phyloP scores from a whole-genome alignment of 495 filamentous ascomycete genomes.

The Aspergillus incahuasiensis region DNA sequence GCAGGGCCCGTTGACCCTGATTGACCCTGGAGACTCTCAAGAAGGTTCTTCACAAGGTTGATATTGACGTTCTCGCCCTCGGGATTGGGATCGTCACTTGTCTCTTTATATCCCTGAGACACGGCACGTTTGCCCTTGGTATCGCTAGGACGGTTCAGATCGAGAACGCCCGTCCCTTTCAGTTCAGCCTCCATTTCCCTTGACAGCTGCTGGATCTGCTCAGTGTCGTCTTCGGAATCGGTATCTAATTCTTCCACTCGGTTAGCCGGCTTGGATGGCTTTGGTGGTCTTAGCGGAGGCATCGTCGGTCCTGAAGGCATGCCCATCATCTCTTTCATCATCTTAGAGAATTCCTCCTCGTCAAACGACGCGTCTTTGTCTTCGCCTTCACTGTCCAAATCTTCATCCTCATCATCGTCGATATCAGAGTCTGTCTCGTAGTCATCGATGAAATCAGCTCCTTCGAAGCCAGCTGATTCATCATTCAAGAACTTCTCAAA shows the following conservation, averaged over 20 bases:
- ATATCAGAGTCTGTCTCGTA: conserved; percentile 52
- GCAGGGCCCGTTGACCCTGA: conserved; percentile 78
- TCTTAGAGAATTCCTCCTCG: conserved; percentile 73
- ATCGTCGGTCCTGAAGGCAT: conserved; percentile 51
- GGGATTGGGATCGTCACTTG: conserved; percentile 24
- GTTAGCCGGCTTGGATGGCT: conserved; percentile 24
- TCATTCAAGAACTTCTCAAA: conserved; percentile 94
- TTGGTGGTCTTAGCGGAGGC: conserved; percentile 20
- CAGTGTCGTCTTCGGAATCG: conserved; percentile 55
- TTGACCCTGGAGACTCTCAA: conserved; percentile 90
- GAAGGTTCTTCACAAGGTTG: conserved; percentile 81
- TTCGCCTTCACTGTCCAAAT: conserved; percentile 53
- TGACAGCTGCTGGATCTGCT: conserved; percentile 68
- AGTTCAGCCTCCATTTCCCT: conserved; percentile 79
- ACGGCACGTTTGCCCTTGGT: conserved; percentile 20
- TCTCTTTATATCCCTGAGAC: conserved; percentile 11
- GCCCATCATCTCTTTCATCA: conserved; percentile 97
- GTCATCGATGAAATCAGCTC: conserved; percentile 67
- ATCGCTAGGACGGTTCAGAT: conserved; percentile 47
- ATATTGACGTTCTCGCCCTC: conserved; percentile 70
- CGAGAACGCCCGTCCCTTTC: conserved; percentile 66
- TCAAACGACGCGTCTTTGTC: conserved; percentile 77
- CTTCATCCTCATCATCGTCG: conserved; percentile 58
- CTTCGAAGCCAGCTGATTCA: conserved; percentile 72
- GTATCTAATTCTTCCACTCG: conserved; percentile 45